Conservation (phyloP, 306 rosid species). For the Alnus glutinosa region DNA sequence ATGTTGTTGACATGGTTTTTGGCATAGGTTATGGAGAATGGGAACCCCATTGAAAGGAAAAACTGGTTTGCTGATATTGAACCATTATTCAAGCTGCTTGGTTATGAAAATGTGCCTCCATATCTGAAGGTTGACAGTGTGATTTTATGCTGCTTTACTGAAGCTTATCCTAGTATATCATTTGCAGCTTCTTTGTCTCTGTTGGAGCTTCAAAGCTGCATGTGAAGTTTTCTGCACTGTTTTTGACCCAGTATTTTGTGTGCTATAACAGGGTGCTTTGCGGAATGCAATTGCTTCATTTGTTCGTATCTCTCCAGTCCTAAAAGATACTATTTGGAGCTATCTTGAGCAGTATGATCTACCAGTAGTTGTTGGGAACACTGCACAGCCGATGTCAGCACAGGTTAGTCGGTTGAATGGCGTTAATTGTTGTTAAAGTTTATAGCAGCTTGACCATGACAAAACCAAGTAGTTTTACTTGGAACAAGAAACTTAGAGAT, state of each 20-base stretch:
- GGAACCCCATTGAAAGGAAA: conserved; percentile 77
- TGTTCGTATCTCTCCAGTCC: conserved; percentile 68
- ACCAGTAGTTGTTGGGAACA: conserved; percentile 86
- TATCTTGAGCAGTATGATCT: conserved; percentile 96
- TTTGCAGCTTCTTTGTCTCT: conserved; percentile 25
- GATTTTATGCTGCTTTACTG: conserved; percentile 24
- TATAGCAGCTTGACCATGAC: background rate
- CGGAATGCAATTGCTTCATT: conserved; percentile 83
- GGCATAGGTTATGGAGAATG: conserved; percentile 85
- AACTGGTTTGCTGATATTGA: conserved; percentile 96
- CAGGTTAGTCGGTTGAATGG: conserved; percentile 56
- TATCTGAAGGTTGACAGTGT: conserved; percentile 73
- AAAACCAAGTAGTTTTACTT: background rate
- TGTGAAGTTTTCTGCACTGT: conserved; percentile 22
- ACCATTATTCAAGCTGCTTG: conserved; percentile 93
- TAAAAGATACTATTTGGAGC: conserved; percentile 84
- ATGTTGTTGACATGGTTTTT: conserved; percentile 25
- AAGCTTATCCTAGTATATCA: conserved; percentile 6
- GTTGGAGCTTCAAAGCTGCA: conserved; percentile 29
- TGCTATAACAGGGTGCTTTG: conserved; percentile 73
- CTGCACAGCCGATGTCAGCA: conserved; percentile 58
- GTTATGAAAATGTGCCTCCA: conserved; percentile 96
- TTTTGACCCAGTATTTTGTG: conserved; percentile 24
- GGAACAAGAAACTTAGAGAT: background rate
- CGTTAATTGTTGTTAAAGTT: background rate